Conservation (phyloP, 2,329 filamentous ascomycete genomes). For the Hypoxylon sp. region DNA sequence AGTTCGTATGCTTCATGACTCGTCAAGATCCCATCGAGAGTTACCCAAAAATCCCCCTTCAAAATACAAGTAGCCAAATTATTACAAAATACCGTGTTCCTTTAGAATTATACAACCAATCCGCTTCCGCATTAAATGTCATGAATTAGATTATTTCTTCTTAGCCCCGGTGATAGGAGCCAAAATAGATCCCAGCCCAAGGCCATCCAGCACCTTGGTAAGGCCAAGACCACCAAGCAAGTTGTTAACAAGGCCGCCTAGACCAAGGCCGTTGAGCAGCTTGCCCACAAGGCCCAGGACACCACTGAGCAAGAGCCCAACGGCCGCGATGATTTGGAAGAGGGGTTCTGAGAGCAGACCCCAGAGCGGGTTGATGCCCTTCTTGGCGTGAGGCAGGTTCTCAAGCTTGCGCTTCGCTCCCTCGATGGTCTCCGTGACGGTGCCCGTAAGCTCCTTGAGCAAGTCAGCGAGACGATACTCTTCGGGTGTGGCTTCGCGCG, state of each 20-base stretch:
- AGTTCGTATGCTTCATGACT: slow-evolving; percentile 8
- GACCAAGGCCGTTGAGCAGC: slow-evolving; percentile 80
- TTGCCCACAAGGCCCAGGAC: slow-evolving; percentile 86
- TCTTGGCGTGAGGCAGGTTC: slow-evolving; percentile 94
- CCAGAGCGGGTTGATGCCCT: slow-evolving; percentile 93
- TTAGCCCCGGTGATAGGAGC: slow-evolving; percentile 54
- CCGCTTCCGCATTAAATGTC: background rate
- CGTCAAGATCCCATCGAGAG: background rate
- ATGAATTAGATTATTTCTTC: slow-evolving; percentile 45
- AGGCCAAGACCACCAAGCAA: slow-evolving; percentile 80
- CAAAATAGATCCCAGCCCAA: slow-evolving; percentile 68
- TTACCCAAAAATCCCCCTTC: too few relatives aligned
- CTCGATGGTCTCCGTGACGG: slow-evolving; percentile 84
- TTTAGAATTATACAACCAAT: background rate
- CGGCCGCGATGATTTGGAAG: slow-evolving; percentile 90
- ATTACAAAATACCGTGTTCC: background rate
- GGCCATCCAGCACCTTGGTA: slow-evolving; percentile 75
- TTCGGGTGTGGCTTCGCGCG: slow-evolving; percentile 80
- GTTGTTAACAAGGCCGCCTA: slow-evolving; percentile 82
- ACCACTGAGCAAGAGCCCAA: slow-evolving; percentile 82
- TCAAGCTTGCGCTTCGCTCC: slow-evolving; percentile 87
- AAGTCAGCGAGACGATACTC: slow-evolving; percentile 85
- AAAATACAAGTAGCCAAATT: too few relatives aligned
- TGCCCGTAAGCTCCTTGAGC: slow-evolving; percentile 85
- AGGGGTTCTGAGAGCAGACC: slow-evolving; percentile 82